Evolutionary conservation across 441 rosid species (phyloP).

Genomic region (Populus hybrid): DNA sequence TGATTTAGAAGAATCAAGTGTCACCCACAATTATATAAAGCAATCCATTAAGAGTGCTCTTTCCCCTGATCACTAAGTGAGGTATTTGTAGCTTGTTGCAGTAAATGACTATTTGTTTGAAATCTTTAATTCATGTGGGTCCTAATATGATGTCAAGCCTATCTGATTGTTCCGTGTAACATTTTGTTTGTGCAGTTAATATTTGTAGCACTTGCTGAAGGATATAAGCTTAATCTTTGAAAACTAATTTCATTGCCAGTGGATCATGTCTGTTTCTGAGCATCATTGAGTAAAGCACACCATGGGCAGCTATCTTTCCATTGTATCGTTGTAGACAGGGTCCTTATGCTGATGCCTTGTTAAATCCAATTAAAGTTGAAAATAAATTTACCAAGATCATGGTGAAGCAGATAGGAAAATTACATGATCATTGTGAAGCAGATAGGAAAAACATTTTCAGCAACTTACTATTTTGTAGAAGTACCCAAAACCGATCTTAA

Average conservation of each 20-base stretch:
- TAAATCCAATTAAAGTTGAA: neutral
- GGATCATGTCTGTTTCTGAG: neutral
- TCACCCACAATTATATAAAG: too few relatives aligned
- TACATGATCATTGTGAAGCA: too few relatives aligned
- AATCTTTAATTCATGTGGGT: neutral
- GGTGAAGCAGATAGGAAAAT: neutral
- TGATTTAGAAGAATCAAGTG: too few relatives aligned
- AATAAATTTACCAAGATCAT: neutral
- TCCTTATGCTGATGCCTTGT: neutral
- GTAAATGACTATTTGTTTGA: neutral
- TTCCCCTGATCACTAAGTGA: too few relatives aligned
- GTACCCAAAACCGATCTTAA: neutral
- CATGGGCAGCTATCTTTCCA: neutral
- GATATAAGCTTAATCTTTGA: neutral
- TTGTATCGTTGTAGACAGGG: neutral
- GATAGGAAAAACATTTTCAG: too few relatives aligned
- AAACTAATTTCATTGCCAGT: neutral
- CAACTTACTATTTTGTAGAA: neutral
- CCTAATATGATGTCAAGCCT: neutral
- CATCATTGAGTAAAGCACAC: neutral
- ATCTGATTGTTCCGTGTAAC: neutral
- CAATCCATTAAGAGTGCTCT: too few relatives aligned
- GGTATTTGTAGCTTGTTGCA: too few relatives aligned
- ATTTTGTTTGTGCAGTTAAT: neutral
- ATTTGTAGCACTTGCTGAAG: neutral